Base-by-base conservation (phyloP, 495 filamentous ascomycete species). In the Astrothelium subdiscretum region DNA sequence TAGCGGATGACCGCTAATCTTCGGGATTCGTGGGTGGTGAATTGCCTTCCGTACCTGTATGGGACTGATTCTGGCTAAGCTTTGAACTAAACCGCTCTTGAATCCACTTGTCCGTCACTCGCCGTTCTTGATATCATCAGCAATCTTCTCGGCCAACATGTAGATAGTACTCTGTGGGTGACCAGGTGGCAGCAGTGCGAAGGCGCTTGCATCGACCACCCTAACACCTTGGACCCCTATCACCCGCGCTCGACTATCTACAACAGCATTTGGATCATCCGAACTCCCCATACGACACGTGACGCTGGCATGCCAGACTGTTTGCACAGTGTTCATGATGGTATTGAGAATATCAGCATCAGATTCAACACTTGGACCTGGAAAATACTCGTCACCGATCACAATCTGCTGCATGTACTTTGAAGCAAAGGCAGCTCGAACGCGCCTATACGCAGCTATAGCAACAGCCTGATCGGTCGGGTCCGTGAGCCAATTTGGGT, bases 121-220 rank as follows among this genome's bases (percentile, higher is more conserved):
- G 15, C 48, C 48, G 20, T 29, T 54, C 48, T 54, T 54, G 52
- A 86, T 83, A 61, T 79, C 74, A 26, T 76, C 73, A 1, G 81
- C 81, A 67, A 86, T 83, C 72, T 85, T 86, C 72, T 86, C 82
- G 6, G 82, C 83, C 3, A 86, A 71, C 73, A 78, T 79, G 42
- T 71, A 77, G 71, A 69, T 58, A 1, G 62, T 69, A 31, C 58
- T 61, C 66, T 79, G 74, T 12, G 82, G 84, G 69, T 85, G 81
- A 0, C 81, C 83, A 0, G 84, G 82, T 0, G 76, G 75, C 29
- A 84, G 65, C 20, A 86, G 69, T 0, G 84, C 79, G 62, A 87
- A 83, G 24, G 78, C 69, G 42, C 76, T 78, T 1, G 80, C 81
- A 72, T 88, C 85, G 2, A 87, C 82, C 15, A 86, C 79, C 20